These are phyloP conservation scores for Neurospora tetrasperma DNA, from an alignment of 495 filamentous ascomycete species.

Conservation along the genomic window DNA sequence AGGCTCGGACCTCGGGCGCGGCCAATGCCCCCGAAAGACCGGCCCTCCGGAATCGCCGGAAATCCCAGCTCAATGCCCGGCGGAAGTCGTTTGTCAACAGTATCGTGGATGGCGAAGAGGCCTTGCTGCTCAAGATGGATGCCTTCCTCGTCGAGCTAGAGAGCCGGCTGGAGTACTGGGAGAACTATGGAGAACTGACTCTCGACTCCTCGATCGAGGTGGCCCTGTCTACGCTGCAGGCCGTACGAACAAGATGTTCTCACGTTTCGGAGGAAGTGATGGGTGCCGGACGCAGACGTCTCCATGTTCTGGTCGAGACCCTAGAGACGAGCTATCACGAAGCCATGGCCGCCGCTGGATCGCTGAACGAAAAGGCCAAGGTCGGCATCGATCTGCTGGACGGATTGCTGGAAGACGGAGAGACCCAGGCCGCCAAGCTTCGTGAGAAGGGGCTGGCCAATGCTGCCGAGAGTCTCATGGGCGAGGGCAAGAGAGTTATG, in stretches of 20 bases:
- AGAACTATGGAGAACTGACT: slow-evolving; percentile 73
- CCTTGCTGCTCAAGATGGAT: slow-evolving; percentile 58
- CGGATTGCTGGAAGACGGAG: slow-evolving; percentile 69
- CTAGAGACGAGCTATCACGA: slow-evolving; percentile 87
- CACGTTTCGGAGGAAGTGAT: slow-evolving; percentile 86
- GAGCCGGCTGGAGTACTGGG: slow-evolving; percentile 75
- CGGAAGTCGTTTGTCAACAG: slow-evolving; percentile 55
- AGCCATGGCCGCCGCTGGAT: slow-evolving; percentile 73
- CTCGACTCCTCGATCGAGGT: slow-evolving; percentile 72
- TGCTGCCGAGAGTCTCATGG: slow-evolving; percentile 57
- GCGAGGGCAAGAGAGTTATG: slow-evolving; percentile 61
- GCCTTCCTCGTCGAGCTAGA: slow-evolving; percentile 83
- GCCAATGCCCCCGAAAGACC: slow-evolving; percentile 20
- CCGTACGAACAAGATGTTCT: slow-evolving; percentile 78
- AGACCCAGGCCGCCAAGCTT: slow-evolving; percentile 61
- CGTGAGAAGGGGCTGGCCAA: slow-evolving; percentile 51
- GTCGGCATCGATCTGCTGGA: slow-evolving; percentile 82
- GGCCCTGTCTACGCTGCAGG: slow-evolving; percentile 75
- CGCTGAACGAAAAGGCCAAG: slow-evolving; percentile 82
- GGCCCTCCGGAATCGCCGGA: slow-evolving; percentile 39
- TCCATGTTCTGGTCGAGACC: slow-evolving; percentile 84
- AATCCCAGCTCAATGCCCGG: slow-evolving; percentile 53
- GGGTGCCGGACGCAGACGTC: slow-evolving; percentile 72
- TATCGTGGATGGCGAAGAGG: slow-evolving; percentile 51
- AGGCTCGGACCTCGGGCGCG: slow-evolving; percentile 22